Conservation (phyloP, 176 grass and related monocot species). For the Eleusine coracana region DNA sequence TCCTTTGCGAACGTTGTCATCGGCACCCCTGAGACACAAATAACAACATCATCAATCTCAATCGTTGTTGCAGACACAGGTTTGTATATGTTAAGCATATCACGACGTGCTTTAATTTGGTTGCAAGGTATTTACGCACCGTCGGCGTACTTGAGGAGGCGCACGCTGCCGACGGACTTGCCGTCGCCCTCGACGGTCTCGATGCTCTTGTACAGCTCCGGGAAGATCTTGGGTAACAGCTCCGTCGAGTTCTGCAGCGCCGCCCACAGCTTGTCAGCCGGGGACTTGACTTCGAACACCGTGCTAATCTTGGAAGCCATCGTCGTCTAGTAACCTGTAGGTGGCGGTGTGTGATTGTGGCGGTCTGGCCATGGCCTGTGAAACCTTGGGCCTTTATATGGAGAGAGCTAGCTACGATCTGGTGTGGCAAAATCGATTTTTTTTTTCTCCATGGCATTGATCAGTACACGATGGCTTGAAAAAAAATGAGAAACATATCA, state of each 20-base stretch:
- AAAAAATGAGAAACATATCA: no score
- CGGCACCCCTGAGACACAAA: conserved; percentile 45
- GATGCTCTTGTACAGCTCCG: conserved; percentile 86
- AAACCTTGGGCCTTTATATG: no score
- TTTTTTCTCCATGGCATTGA: no score
- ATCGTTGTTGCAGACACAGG: no score
- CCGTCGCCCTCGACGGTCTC: conserved; percentile 82
- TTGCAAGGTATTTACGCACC: conserved; percentile 31
- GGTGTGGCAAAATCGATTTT: no score
- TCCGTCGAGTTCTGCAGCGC: conserved; percentile 59
- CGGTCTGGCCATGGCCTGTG: no score
- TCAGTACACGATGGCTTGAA: no score
- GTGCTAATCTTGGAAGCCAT: conserved; percentile 68
- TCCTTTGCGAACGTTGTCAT: conserved; percentile 78
- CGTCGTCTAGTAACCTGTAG: background rate
- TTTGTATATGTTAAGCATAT: no score
- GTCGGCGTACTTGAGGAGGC: conserved; percentile 68
- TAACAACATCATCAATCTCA: no score
- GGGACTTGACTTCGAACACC: conserved; percentile 67
- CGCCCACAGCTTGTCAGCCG: conserved; percentile 72
- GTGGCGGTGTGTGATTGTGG: no score
- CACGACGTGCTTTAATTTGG: no score
- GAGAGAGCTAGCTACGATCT: no score
- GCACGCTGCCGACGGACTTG: conserved; percentile 68
- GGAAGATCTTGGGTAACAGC: conserved; percentile 94